phyloP scores from a whole-genome alignment of 495 filamentous ascomycete genomes.

The Lasiosphaeria ovina region DNA sequence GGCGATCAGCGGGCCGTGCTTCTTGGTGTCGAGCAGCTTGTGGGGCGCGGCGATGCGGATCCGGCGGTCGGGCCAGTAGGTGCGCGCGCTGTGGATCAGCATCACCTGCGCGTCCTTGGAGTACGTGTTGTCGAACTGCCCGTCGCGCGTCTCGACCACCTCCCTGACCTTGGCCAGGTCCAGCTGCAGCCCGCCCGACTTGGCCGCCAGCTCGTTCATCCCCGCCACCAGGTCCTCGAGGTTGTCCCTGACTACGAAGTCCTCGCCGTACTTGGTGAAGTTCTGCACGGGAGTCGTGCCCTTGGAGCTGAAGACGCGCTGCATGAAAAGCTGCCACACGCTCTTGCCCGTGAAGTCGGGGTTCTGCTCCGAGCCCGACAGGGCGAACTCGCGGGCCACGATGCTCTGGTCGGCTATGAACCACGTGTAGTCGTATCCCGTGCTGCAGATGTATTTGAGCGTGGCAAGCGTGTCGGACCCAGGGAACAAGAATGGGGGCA shows the following conservation, averaged over 20 bases:
- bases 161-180: conserved; percentile 37
- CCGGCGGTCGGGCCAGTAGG: conserved; percentile 47
- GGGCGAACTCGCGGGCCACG: conserved; percentile 51
- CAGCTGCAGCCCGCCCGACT: conserved; percentile 30
- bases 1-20: conserved; percentile 49
- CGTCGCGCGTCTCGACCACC: conserved; percentile 45
- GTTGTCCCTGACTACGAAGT: conserved; percentile 49
- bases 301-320: conserved; percentile 46
- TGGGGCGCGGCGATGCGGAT: conserved; percentile 46
- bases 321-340: conserved; percentile 43
- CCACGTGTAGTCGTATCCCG: conserved; percentile 55
- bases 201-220: conserved; percentile 48
- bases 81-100: conserved; percentile 48
- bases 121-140: conserved; percentile 46
- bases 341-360: conserved; percentile 52
- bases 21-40: conserved; percentile 41
- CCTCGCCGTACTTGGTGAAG: conserved; percentile 49
- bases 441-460: conserved; percentile 51
- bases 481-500: conserved; percentile 48
- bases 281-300: conserved; percentile 48
- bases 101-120: conserved; percentile 54
- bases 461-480: conserved; percentile 51
- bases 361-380: conserved; percentile 56
- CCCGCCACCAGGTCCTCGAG: conserved; percentile 44
- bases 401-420: conserved; percentile 52